Evolutionary conservation across 805 yeast genomes (phyloP).

Genomic region (Lipomyces chichibuensis): DNA sequence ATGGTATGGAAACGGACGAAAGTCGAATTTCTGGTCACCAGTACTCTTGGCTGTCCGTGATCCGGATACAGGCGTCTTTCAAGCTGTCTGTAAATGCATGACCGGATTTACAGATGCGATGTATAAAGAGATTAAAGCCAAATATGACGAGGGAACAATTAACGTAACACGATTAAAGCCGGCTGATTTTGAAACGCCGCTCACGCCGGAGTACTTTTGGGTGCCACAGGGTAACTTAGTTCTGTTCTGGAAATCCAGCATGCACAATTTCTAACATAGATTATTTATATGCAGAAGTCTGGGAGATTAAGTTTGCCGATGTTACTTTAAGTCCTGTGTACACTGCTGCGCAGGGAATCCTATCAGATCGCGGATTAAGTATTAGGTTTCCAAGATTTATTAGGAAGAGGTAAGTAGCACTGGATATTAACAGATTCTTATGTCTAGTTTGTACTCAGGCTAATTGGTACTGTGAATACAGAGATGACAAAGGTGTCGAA

Average conservation of each 20-base stretch:
- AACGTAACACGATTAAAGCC: constrained; percentile 15
- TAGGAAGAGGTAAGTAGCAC: constrained; percentile 18
- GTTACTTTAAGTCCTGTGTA: constrained; percentile 37
- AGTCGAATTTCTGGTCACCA: constrained; percentile 39
- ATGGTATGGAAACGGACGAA: constrained; percentile 40
- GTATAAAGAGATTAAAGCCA: constrained; percentile 33
- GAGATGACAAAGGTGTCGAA: constrained; percentile 35
- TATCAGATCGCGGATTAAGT: constrained; percentile 34
- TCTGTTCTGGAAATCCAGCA: neutral
- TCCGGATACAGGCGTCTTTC: constrained; percentile 32
- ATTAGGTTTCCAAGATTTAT: constrained; percentile 39
- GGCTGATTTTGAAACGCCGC: constrained; percentile 32
- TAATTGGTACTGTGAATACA: neutral
- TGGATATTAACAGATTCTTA: too few relatives aligned
- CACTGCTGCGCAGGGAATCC: constrained; percentile 32
- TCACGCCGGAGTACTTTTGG: constrained; percentile 35
- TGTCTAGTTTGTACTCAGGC: neutral
- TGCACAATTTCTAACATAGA: constrained; percentile 5
- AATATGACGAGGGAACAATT: constrained; percentile 24
- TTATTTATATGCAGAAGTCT: constrained; percentile 29
- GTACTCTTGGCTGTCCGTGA: constrained; percentile 38
- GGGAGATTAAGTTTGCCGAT: constrained; percentile 39
- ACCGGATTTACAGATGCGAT: constrained; percentile 37
- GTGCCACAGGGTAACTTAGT: constrained; percentile 31
- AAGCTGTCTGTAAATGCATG: constrained; percentile 40